These are phyloP conservation scores for Beauveria bassiana DNA, from an alignment of 2,329 filamentous ascomycete species.

Conservation along the genomic window DNA sequence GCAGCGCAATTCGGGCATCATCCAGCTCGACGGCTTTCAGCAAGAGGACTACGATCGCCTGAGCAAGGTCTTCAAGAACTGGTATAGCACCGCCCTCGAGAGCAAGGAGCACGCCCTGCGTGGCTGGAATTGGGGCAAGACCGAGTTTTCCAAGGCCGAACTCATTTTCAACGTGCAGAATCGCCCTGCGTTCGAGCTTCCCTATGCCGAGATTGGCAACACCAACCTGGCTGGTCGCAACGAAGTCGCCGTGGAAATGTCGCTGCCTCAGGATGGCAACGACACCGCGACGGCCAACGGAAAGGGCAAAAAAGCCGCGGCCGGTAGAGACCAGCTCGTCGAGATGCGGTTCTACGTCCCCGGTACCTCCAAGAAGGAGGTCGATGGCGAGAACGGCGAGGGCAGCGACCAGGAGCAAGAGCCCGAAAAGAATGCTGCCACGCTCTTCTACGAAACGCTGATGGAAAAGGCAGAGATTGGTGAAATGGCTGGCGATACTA, in stretches of 20 bases:
- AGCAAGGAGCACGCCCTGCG: constrained; percentile 88
- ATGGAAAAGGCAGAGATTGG: constrained; percentile 99
- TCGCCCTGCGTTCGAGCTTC: constrained; percentile 90
- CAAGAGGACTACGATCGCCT: constrained; percentile 92
- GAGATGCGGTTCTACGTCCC: constrained; percentile 99
- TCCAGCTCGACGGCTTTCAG: constrained; percentile 92
- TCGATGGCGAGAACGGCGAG: constrained; percentile 50
- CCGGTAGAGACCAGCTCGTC: constrained; percentile 84
- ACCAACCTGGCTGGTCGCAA: constrained; percentile 97
- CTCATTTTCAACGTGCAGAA: constrained; percentile 96
- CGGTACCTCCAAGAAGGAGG: constrained; percentile 71
- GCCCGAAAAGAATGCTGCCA: constrained; percentile 91
- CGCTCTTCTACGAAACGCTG: constrained; percentile 94
- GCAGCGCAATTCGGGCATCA: constrained; percentile 73
- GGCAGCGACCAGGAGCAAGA: constrained; percentile 56
- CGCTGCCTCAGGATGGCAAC: constrained; percentile 62
- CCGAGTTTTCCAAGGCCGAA: constrained; percentile 92
- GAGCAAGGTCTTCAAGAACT: constrained; percentile 90
- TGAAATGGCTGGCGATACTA: constrained; percentile 96
- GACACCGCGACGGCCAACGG: constrained; percentile 66
- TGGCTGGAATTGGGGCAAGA: constrained; percentile 99
- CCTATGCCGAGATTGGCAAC: constrained; percentile 95
- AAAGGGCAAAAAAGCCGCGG: constrained; percentile 82
- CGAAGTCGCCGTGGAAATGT: constrained; percentile 93
- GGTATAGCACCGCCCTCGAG: constrained; percentile 92